Base-by-base conservation (phyloP, 768 basidiomycete genomes). In the Leccinellum luteum region DNA sequence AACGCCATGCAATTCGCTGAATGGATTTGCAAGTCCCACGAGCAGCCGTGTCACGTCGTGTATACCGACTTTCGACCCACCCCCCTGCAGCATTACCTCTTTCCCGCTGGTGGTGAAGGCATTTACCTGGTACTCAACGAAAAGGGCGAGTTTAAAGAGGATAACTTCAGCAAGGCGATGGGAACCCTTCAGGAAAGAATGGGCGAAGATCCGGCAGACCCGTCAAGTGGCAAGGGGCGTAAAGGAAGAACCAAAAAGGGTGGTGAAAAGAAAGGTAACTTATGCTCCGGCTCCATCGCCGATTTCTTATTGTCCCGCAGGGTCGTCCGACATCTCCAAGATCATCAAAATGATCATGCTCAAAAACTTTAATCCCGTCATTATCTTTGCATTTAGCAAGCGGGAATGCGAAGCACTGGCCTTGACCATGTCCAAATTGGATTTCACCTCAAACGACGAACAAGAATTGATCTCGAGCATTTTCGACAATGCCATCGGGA, bases 1-100 rank as follows among this genome's bases (percentile, higher is more conserved):
- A 98, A 99, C 74, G 94, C 96, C 10, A 96, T 97, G 92, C 93
- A 99, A 69, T 99, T 99, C 65, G 94, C 96, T 27, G 92, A 98
- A 74, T 99, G 97, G 97, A 94, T 99, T 69, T 93, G 90, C 78
- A 91, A 93, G 69, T 92, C 90, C 1, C 97, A 98, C 67, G 89
- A 95, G 59, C 97, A 98, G 66, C 96, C 97, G 1, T 98, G 97
- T 73, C 97, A 99, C 69, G 93, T 99, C 69, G 95, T 99, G 41
- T 99, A 98, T 73, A 99, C 97, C 59, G 94, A 99, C 75, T 98
- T 98, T 78, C 88, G 97, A 34, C 97, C 97, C 2, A 99, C 97
- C 1, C 97, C 97, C 1, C 76, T 99, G 8, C 97, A 98, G 68
- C 97, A 99, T 66, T 99, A 98, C 71, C 85, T 99, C 54, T 99